Evolutionary conservation across 306 rosid species (phyloP), one percentile per base, ranked within the genome.

Genomic region (Dicorynia guianensis): DNA sequence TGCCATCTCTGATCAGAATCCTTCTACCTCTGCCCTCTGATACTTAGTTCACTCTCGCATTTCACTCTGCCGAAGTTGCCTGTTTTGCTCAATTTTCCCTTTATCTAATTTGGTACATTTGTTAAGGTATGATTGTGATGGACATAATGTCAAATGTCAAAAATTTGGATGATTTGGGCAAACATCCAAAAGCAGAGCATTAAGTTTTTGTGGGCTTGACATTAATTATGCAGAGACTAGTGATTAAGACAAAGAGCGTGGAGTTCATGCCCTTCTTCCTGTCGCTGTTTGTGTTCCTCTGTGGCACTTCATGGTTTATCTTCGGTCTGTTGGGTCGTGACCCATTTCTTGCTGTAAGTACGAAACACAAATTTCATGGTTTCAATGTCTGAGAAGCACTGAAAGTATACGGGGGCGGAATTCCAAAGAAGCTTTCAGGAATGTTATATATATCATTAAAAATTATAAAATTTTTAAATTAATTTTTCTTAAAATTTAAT

Each of bases 261-360:
- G 98, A 94, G 78, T 94, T 85, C 78, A 94, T 94, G 98, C 98
- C 98, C 0, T 94, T 91, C 77, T 91, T 90, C 80, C 72, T 94
- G 66, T 94, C 98, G 0, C 85, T 94, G 6, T 92, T 88, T 61
- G 87, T 87, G 76, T 94, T 94, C 63, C 79, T 94, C 14, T 94
- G 97, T 34, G 98, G 97, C 10, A 86, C 89, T 3, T 94, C 93
- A 1, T 94, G 95, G 93, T 90, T 92, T 53, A 58, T 90, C 63
- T 94, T 8, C 67, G 97, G 97, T 19, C 72, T 88, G 5, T 74
- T 90, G 4, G 97, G 97, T 4, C 84, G 7, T 35, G 97, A 94
- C 78, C 97, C 88, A 15, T 90, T 90, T 66, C 8, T 94, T 1
- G 68, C 81, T 8, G 97, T 92, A 65, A 92, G 96, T 63, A 42